A percentile compares a stretch with the other conserved stretches of the same genome.
phyloP scores from a whole-genome alignment of 2,329 filamentous ascomycete genomes.

The Ophiostoma himal-ulmi region DNA sequence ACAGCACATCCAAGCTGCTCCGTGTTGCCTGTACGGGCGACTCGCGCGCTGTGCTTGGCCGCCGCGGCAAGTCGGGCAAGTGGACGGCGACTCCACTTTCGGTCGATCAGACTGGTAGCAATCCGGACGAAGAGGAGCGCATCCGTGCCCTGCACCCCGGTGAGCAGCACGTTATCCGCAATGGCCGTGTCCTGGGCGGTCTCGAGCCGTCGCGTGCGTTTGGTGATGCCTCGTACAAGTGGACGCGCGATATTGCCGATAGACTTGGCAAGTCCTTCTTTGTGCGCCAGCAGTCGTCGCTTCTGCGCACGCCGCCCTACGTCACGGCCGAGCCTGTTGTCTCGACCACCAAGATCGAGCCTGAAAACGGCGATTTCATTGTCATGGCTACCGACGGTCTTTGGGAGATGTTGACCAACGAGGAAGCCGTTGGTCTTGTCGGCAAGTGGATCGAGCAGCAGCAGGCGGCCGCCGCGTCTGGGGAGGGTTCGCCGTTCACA shows the following conservation, averaged over 20 bases:
- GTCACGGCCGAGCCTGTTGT: constrained; percentile 94
- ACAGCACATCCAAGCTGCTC: constrained; percentile 76
- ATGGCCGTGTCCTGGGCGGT: constrained; percentile 85
- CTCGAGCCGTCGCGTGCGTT: constrained; percentile 92
- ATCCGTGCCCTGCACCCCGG: constrained; percentile 82
- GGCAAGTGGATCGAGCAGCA: constrained; percentile 89
- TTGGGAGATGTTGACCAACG: constrained; percentile 99
- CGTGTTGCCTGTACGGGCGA: constrained; percentile 95
- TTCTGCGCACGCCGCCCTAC: constrained; percentile 88
- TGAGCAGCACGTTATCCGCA: constrained; percentile 79
- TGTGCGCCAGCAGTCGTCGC: constrained; percentile 66
- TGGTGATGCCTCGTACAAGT: constrained; percentile 95
- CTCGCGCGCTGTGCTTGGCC: constrained; percentile 87
- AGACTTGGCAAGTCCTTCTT: constrained; percentile 83
- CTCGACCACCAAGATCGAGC: constrained; percentile 86
- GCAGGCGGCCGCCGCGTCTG: constrained; percentile 24
- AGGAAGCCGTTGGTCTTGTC: constrained; percentile 93
- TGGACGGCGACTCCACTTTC: constrained; percentile 89
- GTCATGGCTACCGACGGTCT: constrained; percentile 95
- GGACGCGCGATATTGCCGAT: constrained; percentile 77
- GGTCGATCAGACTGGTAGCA: constrained; percentile 88
- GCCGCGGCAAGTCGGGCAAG: constrained; percentile 70
- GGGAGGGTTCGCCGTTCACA: constrained; percentile 52
- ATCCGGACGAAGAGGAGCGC: constrained; percentile 74
- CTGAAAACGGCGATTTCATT: constrained; percentile 85